These are phyloP conservation scores for Solanum piurae DNA, from an alignment of 257 asterid genomes.

Conservation along the genomic window DNA sequence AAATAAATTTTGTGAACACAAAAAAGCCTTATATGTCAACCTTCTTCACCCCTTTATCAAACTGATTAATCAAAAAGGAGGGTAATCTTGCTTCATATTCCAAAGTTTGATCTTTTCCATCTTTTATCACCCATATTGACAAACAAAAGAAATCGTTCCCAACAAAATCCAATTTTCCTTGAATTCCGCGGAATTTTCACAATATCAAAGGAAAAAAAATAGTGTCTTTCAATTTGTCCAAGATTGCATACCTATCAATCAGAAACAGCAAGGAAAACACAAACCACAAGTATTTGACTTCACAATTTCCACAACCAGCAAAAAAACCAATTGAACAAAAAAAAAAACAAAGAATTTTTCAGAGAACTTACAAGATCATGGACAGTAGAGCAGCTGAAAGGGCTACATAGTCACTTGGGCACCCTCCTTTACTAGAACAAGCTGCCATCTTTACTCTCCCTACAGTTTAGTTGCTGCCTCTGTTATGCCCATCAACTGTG, in stretches of 20 bases:
- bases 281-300: neutral
- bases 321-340: neutral
- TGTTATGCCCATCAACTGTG: slow-evolving; percentile 13
- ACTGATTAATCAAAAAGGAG: neutral
- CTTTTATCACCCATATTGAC: neutral
- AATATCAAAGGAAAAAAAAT: neutral
- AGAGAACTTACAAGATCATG: slow-evolving; percentile 32
- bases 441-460: slow-evolving; percentile 34
- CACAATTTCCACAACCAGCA: neutral
- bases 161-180: neutral
- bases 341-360: neutral
- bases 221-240: neutral
- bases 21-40: neutral
- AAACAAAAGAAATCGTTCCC: neutral
- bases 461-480: slow-evolving; percentile 1
- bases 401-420: slow-evolving; percentile 72
- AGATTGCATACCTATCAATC: neutral
- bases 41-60: neutral
- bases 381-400: slow-evolving; percentile 50
- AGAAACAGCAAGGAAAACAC: neutral
- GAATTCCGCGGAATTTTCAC: neutral
- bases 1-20: neutral
- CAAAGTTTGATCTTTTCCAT: neutral
- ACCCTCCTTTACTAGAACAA: slow-evolving; percentile 72
- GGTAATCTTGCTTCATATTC: neutral